Conservation (phyloP, 2,329 filamentous ascomycete species). For the Colletotrichum graminicola region DNA sequence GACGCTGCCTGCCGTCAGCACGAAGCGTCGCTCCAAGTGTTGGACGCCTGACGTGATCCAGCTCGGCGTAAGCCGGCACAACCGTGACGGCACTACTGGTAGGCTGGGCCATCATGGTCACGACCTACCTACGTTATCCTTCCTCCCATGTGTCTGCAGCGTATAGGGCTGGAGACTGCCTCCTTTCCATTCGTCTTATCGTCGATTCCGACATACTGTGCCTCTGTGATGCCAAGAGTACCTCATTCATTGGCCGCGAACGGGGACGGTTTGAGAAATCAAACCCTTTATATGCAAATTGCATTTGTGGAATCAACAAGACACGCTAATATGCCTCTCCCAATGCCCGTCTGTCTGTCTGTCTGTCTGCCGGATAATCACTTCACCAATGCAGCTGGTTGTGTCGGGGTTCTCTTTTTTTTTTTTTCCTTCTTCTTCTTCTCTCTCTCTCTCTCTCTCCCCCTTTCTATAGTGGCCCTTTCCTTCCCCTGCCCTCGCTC, state of each 20-base stretch:
- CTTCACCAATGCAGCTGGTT: constrained; percentile 21
- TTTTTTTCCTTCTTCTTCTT: too few species aligned
- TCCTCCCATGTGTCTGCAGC: constrained; percentile 6
- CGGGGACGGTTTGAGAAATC: background rate
- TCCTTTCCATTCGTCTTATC: background rate
- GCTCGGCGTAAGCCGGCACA: constrained; percentile 22
- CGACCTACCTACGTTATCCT: background rate
- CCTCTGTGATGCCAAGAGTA: constrained; percentile 1
- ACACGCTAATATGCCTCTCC: constrained; percentile 32
- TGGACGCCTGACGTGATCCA: constrained; percentile 1
- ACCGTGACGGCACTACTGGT: constrained; percentile 15
- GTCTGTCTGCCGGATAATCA: constrained; percentile 12
- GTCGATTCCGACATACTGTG: background rate
- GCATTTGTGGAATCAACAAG: constrained; percentile 24
- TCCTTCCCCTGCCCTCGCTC: constrained; percentile 5
- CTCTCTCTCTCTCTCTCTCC: too few species aligned
- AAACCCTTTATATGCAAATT: constrained; percentile 20
- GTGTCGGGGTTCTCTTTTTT: background rate
- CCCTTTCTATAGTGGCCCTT: constrained; percentile 8
- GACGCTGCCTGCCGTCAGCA: constrained; percentile 6
- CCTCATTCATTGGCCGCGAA: background rate
- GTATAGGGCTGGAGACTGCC: constrained; percentile 31
- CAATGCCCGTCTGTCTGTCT: constrained; percentile 15
- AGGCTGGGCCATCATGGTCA: constrained; percentile 8
- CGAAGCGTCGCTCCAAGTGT: background rate